Base-by-base conservation (phyloP, 139 green algal genomes). In the Chlorella ohadii region DNA sequence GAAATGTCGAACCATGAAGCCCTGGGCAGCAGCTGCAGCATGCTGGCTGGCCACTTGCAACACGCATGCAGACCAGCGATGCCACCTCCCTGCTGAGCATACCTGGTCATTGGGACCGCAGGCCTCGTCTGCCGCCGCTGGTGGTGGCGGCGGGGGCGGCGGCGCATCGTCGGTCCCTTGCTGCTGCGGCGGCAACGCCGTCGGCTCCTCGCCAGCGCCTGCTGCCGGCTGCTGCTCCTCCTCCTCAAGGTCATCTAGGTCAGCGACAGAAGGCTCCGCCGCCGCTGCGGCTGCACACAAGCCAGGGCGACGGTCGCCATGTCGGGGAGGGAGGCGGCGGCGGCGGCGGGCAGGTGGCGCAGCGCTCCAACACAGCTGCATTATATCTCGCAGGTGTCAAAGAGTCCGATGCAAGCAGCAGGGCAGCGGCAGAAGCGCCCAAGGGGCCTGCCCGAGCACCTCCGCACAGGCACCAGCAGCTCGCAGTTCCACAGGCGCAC, bases 161-260 rank as follows among this genome's bases (percentile, higher is more conserved):
- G 38, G 77, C 61, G 11, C 59, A 9, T 51, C 38, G 9, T 36
- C 68, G 28, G 15, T 23, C 1, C 41, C 39, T 1, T 78, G 44
- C 74, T 81, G 74, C 33, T 20, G 2, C 27, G 16, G 1, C n/a
- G 59, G n/a, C n/a, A n/a, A n/a, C n/a, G 44, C 44, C 44, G 6
- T 6, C 44, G 44, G 44, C 44, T 51, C 44, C 27, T 59, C 70
- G 7, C 25, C 70, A 13, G 23, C 12, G 39, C 3, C 70, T 3
- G 74, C 65, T 38, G 9, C 65, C 65, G 17, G 28, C 65, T 15
- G 27, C 25, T n/a, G 23, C 4, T n/a, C 55, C 23, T 55, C 55
- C 34, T 81, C 74, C 15, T 56, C 74, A 13, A 82, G 57, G 2
- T 61, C 76, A 36, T 82, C 57, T 4, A 82, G 38, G 64, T 82